phyloP scores from a whole-genome alignment of 176 grass and related monocot species.

The Phyllostachys edulis region DNA sequence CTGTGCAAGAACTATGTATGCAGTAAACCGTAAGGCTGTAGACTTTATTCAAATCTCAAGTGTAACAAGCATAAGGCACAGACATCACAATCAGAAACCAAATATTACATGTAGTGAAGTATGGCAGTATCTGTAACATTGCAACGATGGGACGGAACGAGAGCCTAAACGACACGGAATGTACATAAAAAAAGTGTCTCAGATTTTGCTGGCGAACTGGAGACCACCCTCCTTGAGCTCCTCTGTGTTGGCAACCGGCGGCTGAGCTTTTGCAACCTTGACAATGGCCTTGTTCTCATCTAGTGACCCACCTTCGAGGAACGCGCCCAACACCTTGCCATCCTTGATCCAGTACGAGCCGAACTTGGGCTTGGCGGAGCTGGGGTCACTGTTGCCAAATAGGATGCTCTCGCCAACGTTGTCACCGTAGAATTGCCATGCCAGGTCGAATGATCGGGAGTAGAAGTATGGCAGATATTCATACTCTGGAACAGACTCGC shows the following conservation, averaged over 20 bases:
- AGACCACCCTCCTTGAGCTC: constrained; percentile 64
- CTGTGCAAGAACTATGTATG: not conserved
- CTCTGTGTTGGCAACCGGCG: constrained; percentile 39
- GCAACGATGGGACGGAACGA: not conserved
- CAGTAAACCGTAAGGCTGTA: not conserved
- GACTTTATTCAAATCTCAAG: constrained; percentile 32
- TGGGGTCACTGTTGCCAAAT: constrained; percentile 72
- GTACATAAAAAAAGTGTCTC: constrained; percentile 20
- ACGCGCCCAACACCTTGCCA: constrained; percentile 72
- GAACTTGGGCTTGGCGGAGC: constrained; percentile 72
- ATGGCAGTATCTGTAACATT: not conserved
- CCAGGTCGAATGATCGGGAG: constrained; percentile 84
- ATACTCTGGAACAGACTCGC: constrained; percentile 58
- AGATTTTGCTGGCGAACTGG: constrained; percentile 76
- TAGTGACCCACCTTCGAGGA: constrained; percentile 78
- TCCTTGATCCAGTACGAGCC: constrained; percentile 98
- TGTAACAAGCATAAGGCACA: not conserved
- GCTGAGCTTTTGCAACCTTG: constrained; percentile 74
- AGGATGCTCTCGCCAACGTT: constrained; percentile 76
- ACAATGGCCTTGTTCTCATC: constrained; percentile 85
- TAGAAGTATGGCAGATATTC: constrained; percentile 96
- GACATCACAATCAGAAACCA: constrained; percentile 18
- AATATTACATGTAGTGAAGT: not conserved
- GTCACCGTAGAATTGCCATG: constrained; percentile 96
- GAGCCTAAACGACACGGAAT: not conserved